Conservation (phyloP, 495 filamentous ascomycete genomes). For the Pyrenula aspistea region DNA sequence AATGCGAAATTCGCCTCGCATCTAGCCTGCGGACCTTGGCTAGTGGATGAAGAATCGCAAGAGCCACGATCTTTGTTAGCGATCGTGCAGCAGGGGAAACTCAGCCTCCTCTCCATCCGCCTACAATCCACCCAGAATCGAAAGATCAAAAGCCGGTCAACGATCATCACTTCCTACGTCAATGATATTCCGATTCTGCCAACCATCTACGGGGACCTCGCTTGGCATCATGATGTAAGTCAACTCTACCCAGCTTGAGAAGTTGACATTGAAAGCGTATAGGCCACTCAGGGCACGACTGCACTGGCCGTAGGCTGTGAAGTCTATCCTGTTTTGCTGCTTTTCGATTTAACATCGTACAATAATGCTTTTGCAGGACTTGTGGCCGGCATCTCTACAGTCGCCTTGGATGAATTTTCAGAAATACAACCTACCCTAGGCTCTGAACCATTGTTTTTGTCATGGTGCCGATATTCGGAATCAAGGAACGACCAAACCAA, state of each 20-base stretch:
- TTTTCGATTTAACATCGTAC: not conserved
- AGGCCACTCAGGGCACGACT: not conserved
- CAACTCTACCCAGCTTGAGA: no score
- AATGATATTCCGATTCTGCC: not conserved
- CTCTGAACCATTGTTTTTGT: not conserved
- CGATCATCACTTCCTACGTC: not conserved
- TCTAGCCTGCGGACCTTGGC: slow-evolving; percentile 28
- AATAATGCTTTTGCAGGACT: not conserved
- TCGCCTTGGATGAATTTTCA: not conserved
- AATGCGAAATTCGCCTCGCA: slow-evolving; percentile 11
- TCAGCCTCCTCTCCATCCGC: slow-evolving; percentile 18
- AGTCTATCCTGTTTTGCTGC: not conserved
- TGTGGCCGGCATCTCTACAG: not conserved
- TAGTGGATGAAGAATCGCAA: slow-evolving; percentile 1
- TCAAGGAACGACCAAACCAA: no score
- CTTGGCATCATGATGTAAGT: not conserved
- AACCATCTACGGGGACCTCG: not conserved
- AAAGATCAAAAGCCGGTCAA: not conserved
- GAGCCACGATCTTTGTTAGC: slow-evolving; percentile 17
- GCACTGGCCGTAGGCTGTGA: not conserved
- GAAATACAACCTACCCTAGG: not conserved
- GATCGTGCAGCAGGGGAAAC: slow-evolving; percentile 15
- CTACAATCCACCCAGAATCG: slow-evolving; percentile 1
- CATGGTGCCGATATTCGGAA: no score
- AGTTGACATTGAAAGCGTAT: no score